Conservation (phyloP, 2,329 filamentous ascomycete genomes). For the Dactylella cylindrospora region DNA sequence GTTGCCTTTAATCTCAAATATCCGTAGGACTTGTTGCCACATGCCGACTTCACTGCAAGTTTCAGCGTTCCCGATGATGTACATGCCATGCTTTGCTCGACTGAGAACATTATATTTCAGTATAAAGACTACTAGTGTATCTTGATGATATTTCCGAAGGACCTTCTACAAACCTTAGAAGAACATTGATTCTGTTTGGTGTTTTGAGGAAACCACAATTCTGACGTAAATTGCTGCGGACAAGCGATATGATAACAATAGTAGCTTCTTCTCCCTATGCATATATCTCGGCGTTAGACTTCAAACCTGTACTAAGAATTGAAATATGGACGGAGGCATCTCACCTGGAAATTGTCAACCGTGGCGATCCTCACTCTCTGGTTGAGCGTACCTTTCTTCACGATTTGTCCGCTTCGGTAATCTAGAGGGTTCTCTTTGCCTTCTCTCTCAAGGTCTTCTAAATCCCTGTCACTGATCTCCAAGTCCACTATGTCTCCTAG, state of each 20-base stretch:
- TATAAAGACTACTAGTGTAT: neutral
- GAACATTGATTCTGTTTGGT: slow-evolving; percentile 49
- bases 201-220: slow-evolving; percentile 64
- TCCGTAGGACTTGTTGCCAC: slow-evolving; percentile 49
- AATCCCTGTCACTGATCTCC: slow-evolving; percentile 50
- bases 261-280: slow-evolving; percentile 77
- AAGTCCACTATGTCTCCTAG: slow-evolving; percentile 50
- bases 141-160: neutral
- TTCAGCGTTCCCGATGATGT: slow-evolving; percentile 66
- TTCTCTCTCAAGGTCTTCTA: slow-evolving; percentile 53
- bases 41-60: slow-evolving; percentile 59
- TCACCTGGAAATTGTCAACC: slow-evolving; percentile 47
- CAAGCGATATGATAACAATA: slow-evolving; percentile 68
- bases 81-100: slow-evolving; percentile 69
- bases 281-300: slow-evolving; percentile 68
- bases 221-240: slow-evolving; percentile 65
- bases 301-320: no score
- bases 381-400: slow-evolving; percentile 47
- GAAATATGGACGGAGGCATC: no score
- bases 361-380: slow-evolving; percentile 49
- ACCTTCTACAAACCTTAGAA: slow-evolving; percentile 43
- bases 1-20: slow-evolving; percentile 56
- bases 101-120: slow-evolving; percentile 50
- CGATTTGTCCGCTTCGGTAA: slow-evolving; percentile 52
- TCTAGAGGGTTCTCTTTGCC: slow-evolving; percentile 64